Evolutionary conservation across 768 basidiomycete species (phyloP).

Genomic region (Multifurca ochricompacta): DNA sequence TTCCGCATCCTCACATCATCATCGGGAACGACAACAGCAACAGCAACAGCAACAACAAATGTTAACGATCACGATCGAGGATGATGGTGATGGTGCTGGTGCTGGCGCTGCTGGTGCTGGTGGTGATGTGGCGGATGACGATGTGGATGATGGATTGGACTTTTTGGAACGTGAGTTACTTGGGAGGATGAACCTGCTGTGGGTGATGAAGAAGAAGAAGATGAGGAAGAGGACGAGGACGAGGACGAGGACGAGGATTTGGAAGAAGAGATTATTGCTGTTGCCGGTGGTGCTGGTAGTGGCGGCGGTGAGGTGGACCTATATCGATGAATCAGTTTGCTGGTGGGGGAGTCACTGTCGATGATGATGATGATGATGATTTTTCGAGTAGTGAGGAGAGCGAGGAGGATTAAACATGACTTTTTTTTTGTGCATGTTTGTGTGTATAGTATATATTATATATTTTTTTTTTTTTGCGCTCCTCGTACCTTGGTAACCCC

Average conservation of each 20-base stretch:
- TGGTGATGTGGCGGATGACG: slow-evolving; percentile 24
- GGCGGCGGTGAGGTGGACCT: slow-evolving; percentile 28
- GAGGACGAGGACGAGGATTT: slow-evolving; percentile 49
- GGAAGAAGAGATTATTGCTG: slow-evolving; percentile 30
- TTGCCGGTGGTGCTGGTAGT: slow-evolving; percentile 10
- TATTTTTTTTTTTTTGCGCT: neutral
- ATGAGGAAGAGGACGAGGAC: slow-evolving; percentile 31
- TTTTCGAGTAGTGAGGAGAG: slow-evolving; percentile 46
- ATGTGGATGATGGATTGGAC: slow-evolving; percentile 33
- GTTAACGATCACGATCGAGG: slow-evolving; percentile 34
- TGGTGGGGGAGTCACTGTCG: slow-evolving; percentile 28
- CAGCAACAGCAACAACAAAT: slow-evolving; percentile 20
- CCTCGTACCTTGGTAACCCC: neutral
- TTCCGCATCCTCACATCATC: slow-evolving; percentile 24
- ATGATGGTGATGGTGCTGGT: slow-evolving; percentile 22
- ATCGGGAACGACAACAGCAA: too few relatives aligned
- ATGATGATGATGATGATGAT: slow-evolving; percentile 43
- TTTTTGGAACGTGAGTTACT: slow-evolving; percentile 17
- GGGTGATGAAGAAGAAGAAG: too few relatives aligned
- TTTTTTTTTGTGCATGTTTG: too few relatives aligned
- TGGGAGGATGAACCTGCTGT: slow-evolving; percentile 15
- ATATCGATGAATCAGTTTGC: slow-evolving; percentile 46
- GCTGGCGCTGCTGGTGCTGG: too few relatives aligned
- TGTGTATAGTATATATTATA: too few relatives aligned
- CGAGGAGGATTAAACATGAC: slow-evolving; percentile 31